Evolutionary conservation across 1,139 yeast species (phyloP).

Genomic region (Zygosaccharomyces pseudobailii): DNA sequence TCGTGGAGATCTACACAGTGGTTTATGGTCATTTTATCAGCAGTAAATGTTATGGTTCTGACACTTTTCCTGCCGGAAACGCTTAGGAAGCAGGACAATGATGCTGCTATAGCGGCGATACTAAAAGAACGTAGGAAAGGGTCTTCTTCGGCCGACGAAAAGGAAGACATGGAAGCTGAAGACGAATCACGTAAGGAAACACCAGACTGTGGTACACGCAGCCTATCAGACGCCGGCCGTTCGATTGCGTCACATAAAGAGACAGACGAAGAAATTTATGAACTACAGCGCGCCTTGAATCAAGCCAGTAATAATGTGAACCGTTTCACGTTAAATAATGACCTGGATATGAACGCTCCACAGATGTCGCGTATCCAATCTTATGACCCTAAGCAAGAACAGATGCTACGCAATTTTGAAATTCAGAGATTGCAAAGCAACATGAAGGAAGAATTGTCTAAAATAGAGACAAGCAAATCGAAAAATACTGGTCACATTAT

Average conservation of each 20-base stretch:
- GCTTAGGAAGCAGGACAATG: conserved; percentile 49
- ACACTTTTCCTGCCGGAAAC: conserved; percentile 72
- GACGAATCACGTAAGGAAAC: conserved; percentile 15
- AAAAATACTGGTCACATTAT: conserved; percentile 20
- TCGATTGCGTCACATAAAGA: conserved; percentile 18
- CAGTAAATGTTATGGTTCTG: conserved; percentile 47
- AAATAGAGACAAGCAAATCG: conserved; percentile 27
- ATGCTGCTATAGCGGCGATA: conserved; percentile 44
- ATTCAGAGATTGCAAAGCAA: conserved; percentile 17
- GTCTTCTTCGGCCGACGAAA: background rate
- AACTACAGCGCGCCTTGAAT: conserved; percentile 14
- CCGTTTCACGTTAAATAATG: conserved; percentile 15
- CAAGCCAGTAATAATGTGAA: conserved; percentile 15
- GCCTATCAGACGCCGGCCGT: background rate
- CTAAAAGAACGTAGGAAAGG: conserved; percentile 37
- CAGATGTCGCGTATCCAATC: conserved; percentile 35
- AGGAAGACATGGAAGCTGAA: conserved; percentile 7
- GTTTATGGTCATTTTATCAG: conserved; percentile 69
- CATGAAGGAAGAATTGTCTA: conserved; percentile 30
- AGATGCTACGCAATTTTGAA: conserved; percentile 21
- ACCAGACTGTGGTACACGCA: conserved; percentile 8
- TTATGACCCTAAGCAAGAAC: conserved; percentile 24
- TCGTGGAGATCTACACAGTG: conserved; percentile 91
- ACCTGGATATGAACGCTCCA: conserved; percentile 26
- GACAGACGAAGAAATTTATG: conserved; percentile 23